These are phyloP conservation scores for Tulasnella sp. DNA, from an alignment of 768 basidiomycete species.

Conservation along the genomic window DNA sequence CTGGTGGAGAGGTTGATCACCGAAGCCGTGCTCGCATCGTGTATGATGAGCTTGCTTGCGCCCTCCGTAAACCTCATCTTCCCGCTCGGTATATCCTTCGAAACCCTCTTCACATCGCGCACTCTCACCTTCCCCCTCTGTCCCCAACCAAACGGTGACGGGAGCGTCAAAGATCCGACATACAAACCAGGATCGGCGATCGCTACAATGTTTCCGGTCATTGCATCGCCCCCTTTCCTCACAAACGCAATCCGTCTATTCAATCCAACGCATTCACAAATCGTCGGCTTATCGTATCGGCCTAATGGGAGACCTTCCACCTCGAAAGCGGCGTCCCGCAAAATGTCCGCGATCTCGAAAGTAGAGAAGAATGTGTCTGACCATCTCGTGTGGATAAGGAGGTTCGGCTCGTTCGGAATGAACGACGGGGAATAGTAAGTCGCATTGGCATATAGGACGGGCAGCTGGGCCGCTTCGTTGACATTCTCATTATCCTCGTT, in stretches of 20 bases:
- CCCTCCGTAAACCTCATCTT: slow-evolving; percentile 43
- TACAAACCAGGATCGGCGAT: slow-evolving; percentile 55
- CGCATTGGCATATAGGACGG: slow-evolving; percentile 36
- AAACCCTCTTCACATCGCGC: slow-evolving; percentile 39
- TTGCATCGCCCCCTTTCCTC: slow-evolving; percentile 45
- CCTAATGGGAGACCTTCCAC: slow-evolving; percentile 50
- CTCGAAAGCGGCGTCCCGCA: slow-evolving; percentile 35
- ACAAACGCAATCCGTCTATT: slow-evolving; percentile 48
- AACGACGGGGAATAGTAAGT: slow-evolving; percentile 63
- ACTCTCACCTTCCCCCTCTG: slow-evolving; percentile 29
- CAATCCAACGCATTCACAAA: slow-evolving; percentile 30
- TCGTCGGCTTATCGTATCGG: slow-evolving; percentile 48
- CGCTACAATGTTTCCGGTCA: slow-evolving; percentile 55
- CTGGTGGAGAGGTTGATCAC: slow-evolving; percentile 38
- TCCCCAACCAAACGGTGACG: slow-evolving; percentile 20
- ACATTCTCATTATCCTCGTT: neutral
- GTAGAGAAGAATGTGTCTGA: slow-evolving; percentile 50
- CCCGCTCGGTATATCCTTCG: slow-evolving; percentile 39
- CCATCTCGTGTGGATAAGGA: slow-evolving; percentile 59
- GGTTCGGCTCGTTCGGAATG: slow-evolving; percentile 35
- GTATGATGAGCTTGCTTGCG: slow-evolving; percentile 41
- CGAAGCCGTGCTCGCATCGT: slow-evolving; percentile 41
- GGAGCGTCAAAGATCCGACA: slow-evolving; percentile 46
- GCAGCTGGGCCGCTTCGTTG: slow-evolving; percentile 24
- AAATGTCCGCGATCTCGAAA: slow-evolving; percentile 52